Evolutionary conservation across 192 early-diverging fungal genomes (phyloP).

Genomic region (Umbelopsis isabellina): DNA sequence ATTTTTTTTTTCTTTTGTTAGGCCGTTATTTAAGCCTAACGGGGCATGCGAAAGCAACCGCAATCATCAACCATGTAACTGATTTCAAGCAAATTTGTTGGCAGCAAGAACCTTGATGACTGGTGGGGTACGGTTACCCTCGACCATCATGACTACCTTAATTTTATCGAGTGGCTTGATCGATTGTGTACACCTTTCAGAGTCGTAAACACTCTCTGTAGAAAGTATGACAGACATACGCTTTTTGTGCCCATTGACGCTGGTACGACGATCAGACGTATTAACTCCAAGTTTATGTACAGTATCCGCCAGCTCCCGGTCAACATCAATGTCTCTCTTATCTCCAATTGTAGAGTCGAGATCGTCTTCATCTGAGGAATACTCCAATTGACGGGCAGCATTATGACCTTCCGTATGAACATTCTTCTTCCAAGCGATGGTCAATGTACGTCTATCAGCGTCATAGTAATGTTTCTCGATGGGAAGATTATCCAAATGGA

Average conservation of each 20-base stretch:
- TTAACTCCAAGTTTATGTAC: slow-evolving; percentile 23
- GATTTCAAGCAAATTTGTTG: slow-evolving; percentile 45
- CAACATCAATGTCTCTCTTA: neutral
- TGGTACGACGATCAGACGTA: slow-evolving; percentile 2
- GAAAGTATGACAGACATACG: slow-evolving; percentile 31
- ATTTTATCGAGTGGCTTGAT: slow-evolving; percentile 49
- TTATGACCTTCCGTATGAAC: slow-evolving; percentile 18
- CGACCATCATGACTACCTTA: slow-evolving; percentile 49
- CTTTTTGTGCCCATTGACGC: slow-evolving; percentile 19
- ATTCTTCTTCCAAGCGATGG: slow-evolving; percentile 52
- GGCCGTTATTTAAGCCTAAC: no score
- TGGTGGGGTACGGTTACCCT: slow-evolving; percentile 54
- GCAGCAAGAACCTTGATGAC: slow-evolving; percentile 58
- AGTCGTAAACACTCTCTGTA: slow-evolving; percentile 23
- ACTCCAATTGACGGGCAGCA: neutral
- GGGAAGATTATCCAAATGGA: slow-evolving; percentile 58
- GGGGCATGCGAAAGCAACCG: neutral
- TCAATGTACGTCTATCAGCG: slow-evolving; percentile 36
- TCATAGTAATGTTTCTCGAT: slow-evolving; percentile 45
- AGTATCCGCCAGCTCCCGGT: slow-evolving; percentile 11
- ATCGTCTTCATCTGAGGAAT: slow-evolving; percentile 10
- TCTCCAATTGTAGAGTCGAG: neutral
- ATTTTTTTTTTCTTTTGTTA: neutral
- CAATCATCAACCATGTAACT: neutral
- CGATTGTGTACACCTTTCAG: slow-evolving; percentile 34